Conservation (phyloP, 768 basidiomycete species). For the Phallus indusiatus region DNA sequence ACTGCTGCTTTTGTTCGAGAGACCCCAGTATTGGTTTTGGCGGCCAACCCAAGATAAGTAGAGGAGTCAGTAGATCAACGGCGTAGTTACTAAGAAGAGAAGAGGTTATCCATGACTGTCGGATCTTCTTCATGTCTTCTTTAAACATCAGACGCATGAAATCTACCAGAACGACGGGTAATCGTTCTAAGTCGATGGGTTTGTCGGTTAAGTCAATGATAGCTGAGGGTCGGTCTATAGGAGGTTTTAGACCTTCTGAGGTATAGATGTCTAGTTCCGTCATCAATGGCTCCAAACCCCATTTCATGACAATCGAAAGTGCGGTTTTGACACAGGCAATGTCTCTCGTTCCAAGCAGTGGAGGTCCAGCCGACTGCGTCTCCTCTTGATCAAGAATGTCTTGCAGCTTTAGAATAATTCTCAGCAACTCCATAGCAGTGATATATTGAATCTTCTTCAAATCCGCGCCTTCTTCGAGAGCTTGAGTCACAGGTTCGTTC, state of each 20-base stretch:
- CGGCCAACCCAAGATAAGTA: constrained; percentile 68
- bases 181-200: constrained; percentile 22
- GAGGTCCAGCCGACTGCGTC: constrained; percentile 13
- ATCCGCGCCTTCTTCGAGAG: constrained; percentile 11
- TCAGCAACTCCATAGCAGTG: constrained; percentile 49
- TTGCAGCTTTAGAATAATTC: constrained; percentile 40
- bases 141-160: constrained; percentile 43
- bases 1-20: constrained; percentile 26
- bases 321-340: constrained; percentile 52
- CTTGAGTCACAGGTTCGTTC: not conserved
- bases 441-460: constrained; percentile 37
- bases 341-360: constrained; percentile 58
- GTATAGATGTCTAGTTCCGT: constrained; percentile 25
- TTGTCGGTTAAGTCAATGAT: constrained; percentile 37
- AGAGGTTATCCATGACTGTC: constrained; percentile 50
- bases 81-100: constrained; percentile 49
- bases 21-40: constrained; percentile 29
- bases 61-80: constrained; percentile 47
- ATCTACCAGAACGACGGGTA: constrained; percentile 34
- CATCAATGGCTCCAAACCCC: constrained; percentile 55
- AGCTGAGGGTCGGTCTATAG: constrained; percentile 13
- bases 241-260: constrained; percentile 28
- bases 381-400: constrained; percentile 23
- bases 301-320: constrained; percentile 59
- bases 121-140: constrained; percentile 27